phyloP scores from a whole-genome alignment of 2,329 filamentous ascomycete genomes.

The Uncinocarpus reesii region DNA sequence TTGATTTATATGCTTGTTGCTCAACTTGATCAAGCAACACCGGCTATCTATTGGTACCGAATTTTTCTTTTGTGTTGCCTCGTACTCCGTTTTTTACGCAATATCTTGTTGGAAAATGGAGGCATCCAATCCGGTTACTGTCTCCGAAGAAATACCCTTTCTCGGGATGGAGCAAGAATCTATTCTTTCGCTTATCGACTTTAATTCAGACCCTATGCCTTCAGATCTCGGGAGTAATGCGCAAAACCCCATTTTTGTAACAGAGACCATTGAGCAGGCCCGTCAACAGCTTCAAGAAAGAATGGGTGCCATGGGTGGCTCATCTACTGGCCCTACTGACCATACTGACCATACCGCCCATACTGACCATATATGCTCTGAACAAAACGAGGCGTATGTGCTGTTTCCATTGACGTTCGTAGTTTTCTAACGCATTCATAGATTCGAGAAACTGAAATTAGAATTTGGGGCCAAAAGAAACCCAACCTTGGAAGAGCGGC shows the following conservation, averaged over 20 bases:
- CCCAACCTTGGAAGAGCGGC: slow-evolving; percentile 6
- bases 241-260: not conserved
- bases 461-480: slow-evolving; percentile 9
- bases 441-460: slow-evolving; percentile 4
- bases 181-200: not conserved
- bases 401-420: not conserved
- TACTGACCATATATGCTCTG: no score
- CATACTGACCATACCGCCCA: not conserved
- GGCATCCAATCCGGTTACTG: not conserved
- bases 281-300: slow-evolving; percentile 1
- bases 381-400: slow-evolving; percentile 1
- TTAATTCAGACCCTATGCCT: not conserved
- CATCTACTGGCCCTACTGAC: not conserved
- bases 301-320: not conserved
- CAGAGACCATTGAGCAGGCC: slow-evolving; percentile 1
- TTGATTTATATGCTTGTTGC: no score
- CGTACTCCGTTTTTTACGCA: no score
- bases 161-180: not conserved
- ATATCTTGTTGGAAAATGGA: no score
- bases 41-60: not conserved
- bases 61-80: not conserved
- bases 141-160: not conserved
- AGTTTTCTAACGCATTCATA: not conserved
- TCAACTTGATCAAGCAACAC: no score
- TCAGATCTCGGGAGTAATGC: not conserved